Evolutionary conservation across 257 asterid species (phyloP), one percentile per base, ranked within the genome.

Genomic region (Lithospermum erythrorhizon): DNA sequence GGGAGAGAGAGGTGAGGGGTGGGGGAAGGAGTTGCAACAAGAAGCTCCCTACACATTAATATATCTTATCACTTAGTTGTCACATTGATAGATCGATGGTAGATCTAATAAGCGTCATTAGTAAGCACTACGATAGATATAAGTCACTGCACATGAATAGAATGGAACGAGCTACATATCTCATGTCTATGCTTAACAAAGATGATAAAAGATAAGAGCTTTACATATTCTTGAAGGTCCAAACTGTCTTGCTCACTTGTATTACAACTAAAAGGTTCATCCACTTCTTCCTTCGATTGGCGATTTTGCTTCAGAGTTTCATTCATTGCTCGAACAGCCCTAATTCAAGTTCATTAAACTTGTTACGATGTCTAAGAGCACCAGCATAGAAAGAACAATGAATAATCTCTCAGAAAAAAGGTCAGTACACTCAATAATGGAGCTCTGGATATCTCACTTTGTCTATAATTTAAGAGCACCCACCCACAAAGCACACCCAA

Each of bases 271-370:
- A 21, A 21, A 61, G 79, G 66, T 52, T 84, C 72, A 74, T 72
- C 64, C 21, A 54, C 73, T 61, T 70, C 83, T 80, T 73, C 90
- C 73, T 71, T 75, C 21, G 81, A 81, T 27, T 58, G 76, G 57
- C 78, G 93, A 73, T 70, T 84, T 70, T 72, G 77, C 77, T 78
- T 89, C 68, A 79, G 70, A 64, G 79, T 70, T 72, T 75, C 86
- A 80, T 73, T 87, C 93, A 89, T 82, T 75, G 83, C 83, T 65
- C 95, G 79, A 67, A 84, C 95, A 74, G 87, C 95, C 90, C 94
- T 87, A 70, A 76, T 69, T 76, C 71, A 67, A 75, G 61, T 73
- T 58, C 63, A 72, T 53, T 68, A 7, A 61, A 48, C 35, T 55
- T 9, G 58, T 79, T 59, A 75, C 9, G 23, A 52, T 41, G 17